phyloP scores from a whole-genome alignment of 1,284 basidiomycete genomes.

The Quambalaria eucalypti region DNA sequence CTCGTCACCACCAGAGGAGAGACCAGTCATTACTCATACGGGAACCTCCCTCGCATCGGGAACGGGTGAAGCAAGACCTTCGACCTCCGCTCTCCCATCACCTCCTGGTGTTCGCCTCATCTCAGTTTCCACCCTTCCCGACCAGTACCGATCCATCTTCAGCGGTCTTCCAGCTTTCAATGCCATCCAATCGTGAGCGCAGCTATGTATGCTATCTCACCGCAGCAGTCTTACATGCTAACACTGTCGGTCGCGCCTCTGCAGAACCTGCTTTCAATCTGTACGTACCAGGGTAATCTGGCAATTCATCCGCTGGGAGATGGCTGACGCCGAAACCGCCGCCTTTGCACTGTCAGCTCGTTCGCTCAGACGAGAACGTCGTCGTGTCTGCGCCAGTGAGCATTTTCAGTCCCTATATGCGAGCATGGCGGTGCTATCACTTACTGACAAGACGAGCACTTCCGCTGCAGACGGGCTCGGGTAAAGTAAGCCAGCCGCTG shows the following conservation, averaged over 20 bases:
- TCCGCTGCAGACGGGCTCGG: background rate
- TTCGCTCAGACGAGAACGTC: constrained; percentile 66
- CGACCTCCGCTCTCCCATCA: background rate
- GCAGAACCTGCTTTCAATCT: background rate
- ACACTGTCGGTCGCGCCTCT: background rate
- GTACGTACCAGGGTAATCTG: background rate
- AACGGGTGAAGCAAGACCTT: too few relatives aligned
- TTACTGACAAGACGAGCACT: too few relatives aligned
- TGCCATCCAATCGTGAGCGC: background rate
- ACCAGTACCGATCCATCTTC: background rate
- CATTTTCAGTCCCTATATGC: constrained; percentile 9
- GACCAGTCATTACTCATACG: too few relatives aligned
- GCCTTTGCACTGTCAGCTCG: constrained; percentile 53
- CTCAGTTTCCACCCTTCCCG: background rate
- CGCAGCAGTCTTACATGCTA: background rate
- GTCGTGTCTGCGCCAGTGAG: constrained; percentile 48
- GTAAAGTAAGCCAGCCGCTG: background rate
- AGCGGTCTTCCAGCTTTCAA: background rate
- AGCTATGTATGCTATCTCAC: background rate
- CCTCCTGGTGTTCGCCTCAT: background rate
- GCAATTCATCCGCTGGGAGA: background rate
- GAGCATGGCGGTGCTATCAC: too few relatives aligned
- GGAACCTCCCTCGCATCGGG: too few relatives aligned
- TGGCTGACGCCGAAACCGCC: background rate
- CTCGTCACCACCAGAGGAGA: too few relatives aligned